Conservation (phyloP, 768 basidiomycete species). For the Tylopilus sp. region DNA sequence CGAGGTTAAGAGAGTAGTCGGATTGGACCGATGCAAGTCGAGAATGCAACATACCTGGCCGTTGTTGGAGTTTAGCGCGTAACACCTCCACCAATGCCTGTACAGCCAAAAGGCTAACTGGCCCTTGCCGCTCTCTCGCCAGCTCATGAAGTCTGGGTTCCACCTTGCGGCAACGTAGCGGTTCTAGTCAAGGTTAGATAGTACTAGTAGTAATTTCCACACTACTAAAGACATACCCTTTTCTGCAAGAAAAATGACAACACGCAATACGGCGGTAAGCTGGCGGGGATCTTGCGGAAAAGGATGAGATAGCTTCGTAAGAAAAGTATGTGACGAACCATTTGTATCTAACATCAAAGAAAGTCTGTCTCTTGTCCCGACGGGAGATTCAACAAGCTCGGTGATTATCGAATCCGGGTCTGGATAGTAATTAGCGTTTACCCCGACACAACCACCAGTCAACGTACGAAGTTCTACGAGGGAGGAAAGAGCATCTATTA, state of each 20-base stretch:
- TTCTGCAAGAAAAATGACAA: constrained; percentile 4
- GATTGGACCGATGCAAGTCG: too few species aligned
- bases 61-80: constrained; percentile 2
- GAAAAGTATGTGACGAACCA: not conserved
- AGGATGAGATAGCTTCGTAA: not conserved
- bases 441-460: not conserved
- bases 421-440: not conserved
- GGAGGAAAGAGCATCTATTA: constrained; percentile 7
- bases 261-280: constrained; percentile 5
- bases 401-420: not conserved
- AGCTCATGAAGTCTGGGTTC: constrained; percentile 3
- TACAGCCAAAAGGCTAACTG: constrained; percentile 18
- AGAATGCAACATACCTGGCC: constrained; percentile 7
- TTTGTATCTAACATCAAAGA: constrained; percentile 2
- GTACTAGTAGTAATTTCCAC: not conserved
- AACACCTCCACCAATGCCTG: constrained; percentile 18
- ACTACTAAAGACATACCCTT: not conserved
- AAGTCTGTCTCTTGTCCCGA: not conserved
- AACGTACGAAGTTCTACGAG: constrained; percentile 3
- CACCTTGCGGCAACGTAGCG: not conserved
- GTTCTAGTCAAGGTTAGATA: not conserved
- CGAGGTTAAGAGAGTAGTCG: not conserved
- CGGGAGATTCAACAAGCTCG: not conserved
- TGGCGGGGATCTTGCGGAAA: not conserved
- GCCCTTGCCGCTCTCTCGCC: constrained; percentile 1